Percentiles rank a stretch among this genome's conserved stretches.
These are phyloP conservation scores for Nicotiana knightiana DNA, from an alignment of 257 asterid species.

Conservation along the genomic window DNA sequence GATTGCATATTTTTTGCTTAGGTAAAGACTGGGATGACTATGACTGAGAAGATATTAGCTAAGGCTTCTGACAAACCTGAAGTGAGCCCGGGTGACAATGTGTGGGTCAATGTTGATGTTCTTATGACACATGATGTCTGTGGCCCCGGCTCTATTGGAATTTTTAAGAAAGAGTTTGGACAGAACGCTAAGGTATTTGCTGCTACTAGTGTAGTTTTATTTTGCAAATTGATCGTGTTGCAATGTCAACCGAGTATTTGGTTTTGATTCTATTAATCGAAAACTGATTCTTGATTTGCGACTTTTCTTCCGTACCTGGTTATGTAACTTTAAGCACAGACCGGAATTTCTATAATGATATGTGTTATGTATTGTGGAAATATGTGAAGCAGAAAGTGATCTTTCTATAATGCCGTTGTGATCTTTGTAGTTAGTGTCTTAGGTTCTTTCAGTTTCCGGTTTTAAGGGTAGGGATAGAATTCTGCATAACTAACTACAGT, in stretches of 20 bases:
- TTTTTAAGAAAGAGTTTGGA: constrained; percentile 91
- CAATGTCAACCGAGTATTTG: background rate
- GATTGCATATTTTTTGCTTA: constrained; percentile 8
- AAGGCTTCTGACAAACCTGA: constrained; percentile 76
- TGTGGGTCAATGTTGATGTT: constrained; percentile 82
- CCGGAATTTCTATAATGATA: background rate
- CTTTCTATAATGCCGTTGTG: background rate
- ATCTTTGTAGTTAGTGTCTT: no score
- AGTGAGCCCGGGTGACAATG: constrained; percentile 88
- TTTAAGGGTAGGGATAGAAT: background rate
- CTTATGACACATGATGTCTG: constrained; percentile 98
- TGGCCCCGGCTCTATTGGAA: constrained; percentile 84
- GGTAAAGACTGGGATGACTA: constrained; percentile 92
- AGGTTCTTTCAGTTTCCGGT: background rate
- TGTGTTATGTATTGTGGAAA: background rate
- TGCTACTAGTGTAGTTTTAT: background rate
- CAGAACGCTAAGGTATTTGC: constrained; percentile 75
- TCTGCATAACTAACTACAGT: no score
- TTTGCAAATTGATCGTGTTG: background rate
- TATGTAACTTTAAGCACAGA: background rate
- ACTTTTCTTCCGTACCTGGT: background rate
- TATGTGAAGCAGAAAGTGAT: background rate
- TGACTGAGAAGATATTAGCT: constrained; percentile 94
- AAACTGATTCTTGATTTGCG: background rate
- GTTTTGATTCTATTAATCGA: background rate